Evolutionary conservation across 116 monocot genomes (phyloP).

Genomic region (Cymodocea nodosa): DNA sequence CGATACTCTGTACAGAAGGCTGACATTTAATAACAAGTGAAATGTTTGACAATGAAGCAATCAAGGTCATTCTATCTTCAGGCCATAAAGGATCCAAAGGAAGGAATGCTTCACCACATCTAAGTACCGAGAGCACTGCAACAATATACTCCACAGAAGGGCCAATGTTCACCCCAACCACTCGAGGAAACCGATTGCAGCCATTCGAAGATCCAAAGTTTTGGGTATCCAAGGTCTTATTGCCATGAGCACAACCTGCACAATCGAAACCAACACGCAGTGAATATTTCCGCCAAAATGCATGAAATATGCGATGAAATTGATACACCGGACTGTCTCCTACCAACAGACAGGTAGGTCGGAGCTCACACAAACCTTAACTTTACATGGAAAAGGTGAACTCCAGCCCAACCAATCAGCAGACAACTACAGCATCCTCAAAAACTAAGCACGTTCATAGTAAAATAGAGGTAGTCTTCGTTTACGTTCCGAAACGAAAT

Average conservation of each 20-base stretch:
- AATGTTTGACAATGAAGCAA: conserved; percentile 43
- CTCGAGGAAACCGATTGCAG: conserved; percentile 16
- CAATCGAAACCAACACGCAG: not conserved
- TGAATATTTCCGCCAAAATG: not conserved
- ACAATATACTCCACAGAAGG: conserved; percentile 84
- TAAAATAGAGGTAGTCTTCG: not conserved
- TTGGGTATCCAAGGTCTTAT: not conserved
- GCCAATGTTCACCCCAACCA: conserved; percentile 57
- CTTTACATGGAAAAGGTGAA: too few species aligned
- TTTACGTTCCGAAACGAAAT: not conserved
- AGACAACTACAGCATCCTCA: not conserved
- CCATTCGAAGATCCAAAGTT: not conserved
- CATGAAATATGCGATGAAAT: not conserved
- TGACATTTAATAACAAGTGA: conserved; percentile 29
- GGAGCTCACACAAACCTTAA: too few species aligned
- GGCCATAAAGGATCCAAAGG: conserved; percentile 86
- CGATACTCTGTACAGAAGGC: not conserved
- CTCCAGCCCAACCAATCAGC: not conserved
- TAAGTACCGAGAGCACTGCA: conserved; percentile 59
- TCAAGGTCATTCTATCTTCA: conserved; percentile 38
- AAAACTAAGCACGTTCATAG: not conserved
- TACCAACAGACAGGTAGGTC: too few species aligned
- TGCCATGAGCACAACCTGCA: conserved; percentile 7
- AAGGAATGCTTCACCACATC: conserved; percentile 82
- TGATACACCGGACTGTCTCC: not conserved